Base-by-base conservation (phyloP, 192 early-diverging fungal genomes). In the Coemansia pectinata region DNA sequence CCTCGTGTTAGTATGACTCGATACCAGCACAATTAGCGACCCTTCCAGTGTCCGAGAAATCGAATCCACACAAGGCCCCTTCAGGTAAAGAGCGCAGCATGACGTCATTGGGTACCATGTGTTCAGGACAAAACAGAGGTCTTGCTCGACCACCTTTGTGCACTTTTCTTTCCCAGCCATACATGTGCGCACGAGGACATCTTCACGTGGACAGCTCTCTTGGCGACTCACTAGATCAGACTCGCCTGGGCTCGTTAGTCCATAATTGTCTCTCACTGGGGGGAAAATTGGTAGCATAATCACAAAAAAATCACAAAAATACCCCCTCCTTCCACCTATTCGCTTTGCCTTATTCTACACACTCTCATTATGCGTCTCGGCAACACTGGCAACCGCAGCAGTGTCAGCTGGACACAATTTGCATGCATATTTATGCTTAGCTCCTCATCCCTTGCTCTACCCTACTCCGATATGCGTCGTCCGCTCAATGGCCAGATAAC, bases 391-490 rank as follows among this genome's bases (percentile, higher is more conserved):
- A 33, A 12, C 4, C 15, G 31, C 55, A 8, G 29, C 55, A 8
- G 29, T 31, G 27, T 29, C 29, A 17, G 55, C 4, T 12, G 27
- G 55, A n/a, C 55, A 33, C 55, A 58, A 33, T 31, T 58, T 6
- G 29, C 29, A 58, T 58, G 55, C 29, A 34, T 23, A 27, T n/a
- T 47, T 23, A 4, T 44, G 15, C 41, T 33, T 3, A n/a, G 14
- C 25, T 17, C 62, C 48, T 14, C 23, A 27, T 25, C 62, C 7
- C 21, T 44, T 8, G 38, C 75, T 2, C 69, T 82, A 17, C 74
- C 80, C 19, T 63, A 77, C 33, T 74, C 80, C 19, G 59, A 82
- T 45, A 73, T 77, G 72, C 47, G 47, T 33, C 72, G 63, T 3
- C 76, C 72, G 12, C 41, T 62, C n/a, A 52, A 31, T 57, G 62